Base-by-base conservation (phyloP, 2,329 filamentous ascomycete genomes). In the Talaromyces sp. region DNA sequence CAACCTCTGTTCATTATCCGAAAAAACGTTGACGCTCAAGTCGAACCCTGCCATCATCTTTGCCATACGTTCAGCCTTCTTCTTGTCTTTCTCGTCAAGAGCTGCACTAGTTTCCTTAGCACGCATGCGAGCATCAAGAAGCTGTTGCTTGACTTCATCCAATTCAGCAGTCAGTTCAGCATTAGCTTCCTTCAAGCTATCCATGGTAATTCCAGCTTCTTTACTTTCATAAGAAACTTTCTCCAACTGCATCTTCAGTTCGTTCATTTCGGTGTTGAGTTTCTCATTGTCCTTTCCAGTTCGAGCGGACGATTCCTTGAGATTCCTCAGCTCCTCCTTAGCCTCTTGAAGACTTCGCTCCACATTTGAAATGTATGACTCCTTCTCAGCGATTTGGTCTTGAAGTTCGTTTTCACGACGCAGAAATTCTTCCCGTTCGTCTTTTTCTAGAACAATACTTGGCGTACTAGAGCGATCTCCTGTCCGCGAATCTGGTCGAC, bases 41-140 rank as follows among this genome's bases (percentile, higher is more conserved):
- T 99, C 94, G 73, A 99, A 98, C 3, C 94, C 93, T 66, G 95
- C 95, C 94, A 99, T 97, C 95, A 99, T 99, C 85, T 97, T 91
- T 50, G 95, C 95, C 95, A 99, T 99, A 80, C 96, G 95, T 81
- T 99, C 95, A 0, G 93, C 92, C 85, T 99, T 99, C 82, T 93
- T 93, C 84, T 93, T 94, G 80, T 98, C 96, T 84, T 99, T 99
- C 80, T 98, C 95, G 71, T 98, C 94, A 22, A 96, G 82, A 17
- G 92, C 90, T 9, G 93, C 93, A 52, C 87, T 93, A 1, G 91
- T 94, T 80, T 98, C 95, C 81, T 95, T 96, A 65, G 94, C 93
- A 70, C 89, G 95, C 91, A 98, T 97, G 82, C 94, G 94, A 56
- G 95, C 93, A 77, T 98, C 93, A 19, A 98, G 85, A 61, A 99